Evolutionary conservation across 2,329 filamentous ascomycete species (phyloP).

Genomic region (Aspergillus sp.): DNA sequence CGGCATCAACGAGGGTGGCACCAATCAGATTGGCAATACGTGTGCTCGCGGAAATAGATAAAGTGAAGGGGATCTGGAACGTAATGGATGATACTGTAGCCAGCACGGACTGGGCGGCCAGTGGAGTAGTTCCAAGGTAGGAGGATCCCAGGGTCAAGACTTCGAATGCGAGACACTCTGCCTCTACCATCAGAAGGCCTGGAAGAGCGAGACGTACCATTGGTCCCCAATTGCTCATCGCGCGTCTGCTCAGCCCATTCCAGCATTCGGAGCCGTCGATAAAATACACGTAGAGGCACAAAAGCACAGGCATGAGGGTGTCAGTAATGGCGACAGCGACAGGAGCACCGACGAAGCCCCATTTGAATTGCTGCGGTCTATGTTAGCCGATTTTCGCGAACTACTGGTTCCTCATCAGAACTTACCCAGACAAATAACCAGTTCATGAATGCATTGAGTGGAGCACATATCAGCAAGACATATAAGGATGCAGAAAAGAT

Average conservation of each 20-base stretch:
- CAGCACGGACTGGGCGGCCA: constrained; percentile 86
- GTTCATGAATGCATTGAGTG: constrained; percentile 77
- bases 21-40: constrained; percentile 91
- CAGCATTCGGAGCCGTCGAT: constrained; percentile 73
- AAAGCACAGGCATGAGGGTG: constrained; percentile 69
- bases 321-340: constrained; percentile 75
- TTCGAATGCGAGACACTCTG: constrained; percentile 92
- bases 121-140: constrained; percentile 73
- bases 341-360: constrained; percentile 77
- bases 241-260: constrained; percentile 72
- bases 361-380: constrained; percentile 47
- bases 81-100: constrained; percentile 75
- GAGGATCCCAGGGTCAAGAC: constrained; percentile 80
- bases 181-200: constrained; percentile 89
- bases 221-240: constrained; percentile 72
- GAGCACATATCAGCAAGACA: constrained; percentile 77
- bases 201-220: constrained; percentile 88
- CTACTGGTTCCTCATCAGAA: background rate
- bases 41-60: constrained; percentile 84
- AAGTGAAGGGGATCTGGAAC: constrained; percentile 89
- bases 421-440: constrained; percentile 75
- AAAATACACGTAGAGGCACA: constrained; percentile 73
- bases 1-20: constrained; percentile 76
- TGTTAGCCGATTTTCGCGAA: background rate
- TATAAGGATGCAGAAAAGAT: constrained; percentile 82